phyloP scores from a whole-genome alignment of 805 yeast genomes.

The Kazachstania viticola region DNA sequence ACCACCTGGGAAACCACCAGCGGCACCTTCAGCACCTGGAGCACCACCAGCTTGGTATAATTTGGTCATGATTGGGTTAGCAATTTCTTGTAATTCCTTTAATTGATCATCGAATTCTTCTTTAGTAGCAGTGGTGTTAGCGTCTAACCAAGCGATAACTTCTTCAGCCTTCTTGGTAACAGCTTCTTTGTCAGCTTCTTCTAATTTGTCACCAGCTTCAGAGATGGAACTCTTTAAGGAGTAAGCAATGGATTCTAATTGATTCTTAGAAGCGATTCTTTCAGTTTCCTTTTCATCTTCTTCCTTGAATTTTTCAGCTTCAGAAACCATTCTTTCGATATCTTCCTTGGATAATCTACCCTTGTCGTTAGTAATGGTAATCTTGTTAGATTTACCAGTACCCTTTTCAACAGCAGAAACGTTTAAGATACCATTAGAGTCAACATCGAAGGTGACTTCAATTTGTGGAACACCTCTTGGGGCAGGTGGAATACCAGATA shows the following conservation, averaged over 20 bases:
- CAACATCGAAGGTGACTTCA: constrained; percentile 94
- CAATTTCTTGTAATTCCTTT: constrained; percentile 92
- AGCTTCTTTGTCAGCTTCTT: constrained; percentile 58
- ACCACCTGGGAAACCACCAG: constrained; percentile 56
- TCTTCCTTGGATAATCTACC: constrained; percentile 98
- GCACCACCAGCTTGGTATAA: constrained; percentile 89
- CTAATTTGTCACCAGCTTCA: constrained; percentile 74
- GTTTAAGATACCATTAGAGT: constrained; percentile 95
- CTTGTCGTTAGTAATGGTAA: constrained; percentile 96
- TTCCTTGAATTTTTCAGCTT: constrained; percentile 96
- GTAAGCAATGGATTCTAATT: constrained; percentile 91
- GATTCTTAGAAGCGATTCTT: constrained; percentile 91
- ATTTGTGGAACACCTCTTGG: constrained; percentile 99
- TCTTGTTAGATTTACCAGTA: constrained; percentile 94
- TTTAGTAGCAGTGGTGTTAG: constrained; percentile 80
- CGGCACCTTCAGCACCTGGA: constrained; percentile 60
- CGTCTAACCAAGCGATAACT: constrained; percentile 84
- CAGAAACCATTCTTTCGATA: constrained; percentile 93
- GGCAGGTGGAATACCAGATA: constrained; percentile 95
- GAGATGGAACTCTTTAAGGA: constrained; percentile 74
- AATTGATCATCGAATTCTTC: constrained; percentile 90
- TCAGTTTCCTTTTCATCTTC: constrained; percentile 92
- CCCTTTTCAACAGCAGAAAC: constrained; percentile 97
- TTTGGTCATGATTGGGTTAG: constrained; percentile 95
- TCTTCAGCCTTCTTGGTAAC: constrained; percentile 77